Percentiles rank a stretch among this genome's conserved stretches.
phyloP scores from a whole-genome alignment of 2,329 filamentous ascomycete species.

The Trichoderma afroharzianum region DNA sequence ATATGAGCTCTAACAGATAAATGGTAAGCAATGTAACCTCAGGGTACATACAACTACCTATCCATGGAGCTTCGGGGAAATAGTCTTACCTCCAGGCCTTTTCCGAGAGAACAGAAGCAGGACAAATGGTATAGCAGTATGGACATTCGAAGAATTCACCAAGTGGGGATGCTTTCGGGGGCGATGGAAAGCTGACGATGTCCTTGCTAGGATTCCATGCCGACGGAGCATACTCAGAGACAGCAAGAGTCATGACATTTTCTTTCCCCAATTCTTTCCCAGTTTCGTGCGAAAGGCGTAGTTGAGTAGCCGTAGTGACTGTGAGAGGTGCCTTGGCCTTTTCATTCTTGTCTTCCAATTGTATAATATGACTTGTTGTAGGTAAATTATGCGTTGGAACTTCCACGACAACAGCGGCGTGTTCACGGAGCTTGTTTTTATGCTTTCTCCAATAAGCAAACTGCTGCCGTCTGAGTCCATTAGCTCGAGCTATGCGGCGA shows the following conservation, averaged over 20 bases:
- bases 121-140: conserved; percentile 13
- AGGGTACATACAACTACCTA: background rate
- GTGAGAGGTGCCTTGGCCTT: background rate
- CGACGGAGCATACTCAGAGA: conserved; percentile 13
- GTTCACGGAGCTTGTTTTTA: background rate
- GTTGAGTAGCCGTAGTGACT: background rate
- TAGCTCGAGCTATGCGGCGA: conserved; percentile 1
- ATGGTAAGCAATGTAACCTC: background rate
- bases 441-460: conserved; percentile 16
- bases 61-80: background rate
- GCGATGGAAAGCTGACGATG: conserved; percentile 1
- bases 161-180: background rate
- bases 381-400: background rate
- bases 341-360: background rate
- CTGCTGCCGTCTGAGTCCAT: background rate
- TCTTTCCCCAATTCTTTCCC: background rate
- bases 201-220: conserved; percentile 11
- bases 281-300: background rate
- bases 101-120: background rate
- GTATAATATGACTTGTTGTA: background rate
- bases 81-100: conserved; percentile 8
- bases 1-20: background rate
- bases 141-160: conserved; percentile 10
- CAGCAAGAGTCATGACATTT: background rate
- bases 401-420: background rate